Percentiles rank a stretch among this genome's conserved stretches.
phyloP scores from a whole-genome alignment of 129 eudicot species.

The Artemisia annua region DNA sequence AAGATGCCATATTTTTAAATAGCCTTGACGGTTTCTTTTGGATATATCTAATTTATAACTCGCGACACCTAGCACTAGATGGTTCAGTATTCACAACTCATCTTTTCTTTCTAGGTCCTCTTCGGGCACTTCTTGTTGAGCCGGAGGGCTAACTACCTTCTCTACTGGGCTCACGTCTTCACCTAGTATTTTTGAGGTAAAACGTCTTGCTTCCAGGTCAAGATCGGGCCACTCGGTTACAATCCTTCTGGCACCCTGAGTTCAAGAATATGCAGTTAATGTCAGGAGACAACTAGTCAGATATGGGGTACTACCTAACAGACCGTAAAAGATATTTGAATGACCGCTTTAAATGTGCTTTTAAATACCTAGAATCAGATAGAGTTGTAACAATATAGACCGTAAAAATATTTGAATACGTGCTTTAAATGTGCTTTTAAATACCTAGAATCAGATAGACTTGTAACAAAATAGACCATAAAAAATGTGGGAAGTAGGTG shows the following conservation, averaged over 20 bases:
- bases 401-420: too few relatives aligned
- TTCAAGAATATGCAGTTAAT: not conserved
- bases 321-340: too few relatives aligned
- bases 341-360: too few relatives aligned
- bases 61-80: not conserved
- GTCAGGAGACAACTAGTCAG: not conserved
- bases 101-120: constrained; percentile 50
- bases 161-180: constrained; percentile 54
- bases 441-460: too few relatives aligned
- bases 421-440: too few relatives aligned
- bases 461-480: too few relatives aligned
- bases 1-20: not conserved
- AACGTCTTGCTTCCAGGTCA: constrained; percentile 79
- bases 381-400: too few relatives aligned
- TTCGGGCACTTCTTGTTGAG: constrained; percentile 30
- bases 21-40: too few relatives aligned
- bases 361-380: too few relatives aligned
- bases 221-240: constrained; percentile 96
- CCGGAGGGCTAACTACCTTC: constrained; percentile 37
- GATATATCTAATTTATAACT: too few relatives aligned
- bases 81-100: constrained; percentile 47
- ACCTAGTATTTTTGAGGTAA: constrained; percentile 73
- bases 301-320: not conserved
- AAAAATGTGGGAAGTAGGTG: too few relatives aligned
- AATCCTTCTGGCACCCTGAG: constrained; percentile 90